These are phyloP conservation scores for Paraphaeosphaeria sporulosa DNA, from an alignment of 2,329 filamentous ascomycete genomes.

Conservation along the genomic window DNA sequence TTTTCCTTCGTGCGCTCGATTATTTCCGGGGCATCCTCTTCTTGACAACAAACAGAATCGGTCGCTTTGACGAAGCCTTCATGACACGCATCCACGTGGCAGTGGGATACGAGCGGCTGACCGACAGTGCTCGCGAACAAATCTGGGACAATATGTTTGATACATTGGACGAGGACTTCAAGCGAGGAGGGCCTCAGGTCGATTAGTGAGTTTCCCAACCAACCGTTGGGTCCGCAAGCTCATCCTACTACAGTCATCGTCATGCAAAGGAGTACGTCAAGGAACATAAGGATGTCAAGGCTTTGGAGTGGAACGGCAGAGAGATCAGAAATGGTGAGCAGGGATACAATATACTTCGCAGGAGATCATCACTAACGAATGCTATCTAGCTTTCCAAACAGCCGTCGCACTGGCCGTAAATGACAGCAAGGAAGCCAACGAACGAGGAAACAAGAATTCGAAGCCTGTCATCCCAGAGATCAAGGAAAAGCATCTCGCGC, in stretches of 20 bases:
- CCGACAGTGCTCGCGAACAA: conserved; percentile 8
- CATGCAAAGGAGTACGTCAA: conserved; percentile 17
- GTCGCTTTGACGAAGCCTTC: conserved; percentile 29
- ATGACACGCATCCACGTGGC: conserved; percentile 24
- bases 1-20: conserved; percentile 49
- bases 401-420: background rate
- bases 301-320: conserved; percentile 32
- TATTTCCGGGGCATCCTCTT: conserved; percentile 45
- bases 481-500: background rate
- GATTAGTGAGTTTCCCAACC: background rate
- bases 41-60: conserved; percentile 32
- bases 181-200: conserved; percentile 4
- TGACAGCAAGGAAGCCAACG: background rate
- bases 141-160: conserved; percentile 21
- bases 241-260: no score
- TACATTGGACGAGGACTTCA: conserved; percentile 8
- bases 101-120: conserved; percentile 8
- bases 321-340: conserved; percentile 39
- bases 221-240: no score
- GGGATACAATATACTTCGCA: no score
- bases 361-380: background rate
- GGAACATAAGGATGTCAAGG: conserved; percentile 15
- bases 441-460: background rate
- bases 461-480: background rate
- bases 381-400: background rate